phyloP scores from a whole-genome alignment of 371 early-diverging fungal species.

The Dinochytrium kinnereticum region DNA sequence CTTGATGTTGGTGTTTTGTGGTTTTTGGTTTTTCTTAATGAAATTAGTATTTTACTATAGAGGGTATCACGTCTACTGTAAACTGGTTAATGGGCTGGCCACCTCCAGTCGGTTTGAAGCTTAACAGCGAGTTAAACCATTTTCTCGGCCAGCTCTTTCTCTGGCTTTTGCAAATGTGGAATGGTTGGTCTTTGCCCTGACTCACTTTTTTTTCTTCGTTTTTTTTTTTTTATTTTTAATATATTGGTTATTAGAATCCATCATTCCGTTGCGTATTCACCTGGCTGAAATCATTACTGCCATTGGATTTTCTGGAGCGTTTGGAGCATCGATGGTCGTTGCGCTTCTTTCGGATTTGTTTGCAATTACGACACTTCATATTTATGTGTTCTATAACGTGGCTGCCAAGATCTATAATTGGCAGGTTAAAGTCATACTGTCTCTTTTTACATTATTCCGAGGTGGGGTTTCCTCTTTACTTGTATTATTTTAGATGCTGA shows the following conservation, averaged over 20 bases:
- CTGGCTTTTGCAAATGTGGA: conserved; percentile 92
- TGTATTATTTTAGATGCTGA: conserved; percentile 9
- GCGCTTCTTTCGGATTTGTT: conserved; percentile 82
- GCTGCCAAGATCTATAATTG: conserved; percentile 91
- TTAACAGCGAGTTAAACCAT: conserved; percentile 85
- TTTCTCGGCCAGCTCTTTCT: conserved; percentile 93
- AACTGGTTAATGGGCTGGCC: conserved; percentile 93
- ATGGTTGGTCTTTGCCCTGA: conserved; percentile 50
- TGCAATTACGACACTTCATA: conserved; percentile 83
- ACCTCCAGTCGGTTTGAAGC: conserved; percentile 86
- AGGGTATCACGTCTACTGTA: conserved; percentile 51
- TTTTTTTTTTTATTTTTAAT: neutral
- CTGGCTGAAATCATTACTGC: conserved; percentile 70
- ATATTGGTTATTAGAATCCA: conserved; percentile 26
- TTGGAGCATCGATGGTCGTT: conserved; percentile 86
- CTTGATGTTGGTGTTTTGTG: conserved; percentile 24
- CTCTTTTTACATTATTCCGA: conserved; percentile 89
- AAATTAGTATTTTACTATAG: conserved; percentile 27
- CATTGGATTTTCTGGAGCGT: conserved; percentile 78
- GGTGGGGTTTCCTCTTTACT: conserved; percentile 54
- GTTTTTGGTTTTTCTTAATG: conserved; percentile 7
- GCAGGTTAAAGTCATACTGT: conserved; percentile 82
- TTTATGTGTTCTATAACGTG: conserved; percentile 92
- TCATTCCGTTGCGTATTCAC: conserved; percentile 29
- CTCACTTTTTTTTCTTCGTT: too few relatives aligned